A percentile compares a stretch with the other conserved stretches of the same genome.
Conservation (phyloP, 1,284 basidiomycete genomes). For the Ceratobasidium sp. region DNA sequence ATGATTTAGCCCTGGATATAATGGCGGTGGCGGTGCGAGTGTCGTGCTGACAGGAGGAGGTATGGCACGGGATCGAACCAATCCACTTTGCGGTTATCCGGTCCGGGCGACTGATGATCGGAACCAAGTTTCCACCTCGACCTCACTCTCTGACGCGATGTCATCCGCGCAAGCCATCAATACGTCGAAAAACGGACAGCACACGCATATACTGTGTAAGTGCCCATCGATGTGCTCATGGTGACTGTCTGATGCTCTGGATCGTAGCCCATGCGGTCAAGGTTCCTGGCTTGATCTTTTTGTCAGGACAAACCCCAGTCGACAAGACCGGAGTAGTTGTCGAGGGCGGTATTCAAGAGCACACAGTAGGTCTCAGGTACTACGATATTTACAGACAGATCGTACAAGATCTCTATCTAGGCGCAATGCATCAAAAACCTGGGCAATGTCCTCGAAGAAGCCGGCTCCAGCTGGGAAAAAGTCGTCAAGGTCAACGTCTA, state of each 20-base stretch:
- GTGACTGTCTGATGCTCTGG: neutral
- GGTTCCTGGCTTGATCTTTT: conserved; percentile 66
- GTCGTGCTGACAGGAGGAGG: neutral
- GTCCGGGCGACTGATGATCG: neutral
- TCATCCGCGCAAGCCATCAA: conserved; percentile 59
- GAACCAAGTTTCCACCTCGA: neutral
- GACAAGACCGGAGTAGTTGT: conserved; percentile 62
- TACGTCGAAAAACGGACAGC: conserved; percentile 58
- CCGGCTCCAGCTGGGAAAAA: conserved; percentile 68
- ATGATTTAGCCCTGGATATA: neutral
- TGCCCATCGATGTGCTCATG: neutral
- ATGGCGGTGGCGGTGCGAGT: neutral
- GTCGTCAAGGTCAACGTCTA: conserved; percentile 68
- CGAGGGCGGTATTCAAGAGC: conserved; percentile 65
- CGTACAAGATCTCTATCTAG: conserved; percentile 52
- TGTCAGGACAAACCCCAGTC: conserved; percentile 68
- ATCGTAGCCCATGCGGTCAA: conserved; percentile 53
- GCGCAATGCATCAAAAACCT: conserved; percentile 67
- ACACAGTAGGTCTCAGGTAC: conserved; percentile 60
- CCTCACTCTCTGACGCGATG: neutral
- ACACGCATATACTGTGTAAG: conserved; percentile 63
- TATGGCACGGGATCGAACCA: neutral
- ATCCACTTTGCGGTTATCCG: neutral
- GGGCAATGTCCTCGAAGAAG: conserved; percentile 62
- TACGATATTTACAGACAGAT: neutral